Evolutionary conservation across 148 eudicot genomes (phyloP).

Genomic region (Talinum fruticosum): DNA sequence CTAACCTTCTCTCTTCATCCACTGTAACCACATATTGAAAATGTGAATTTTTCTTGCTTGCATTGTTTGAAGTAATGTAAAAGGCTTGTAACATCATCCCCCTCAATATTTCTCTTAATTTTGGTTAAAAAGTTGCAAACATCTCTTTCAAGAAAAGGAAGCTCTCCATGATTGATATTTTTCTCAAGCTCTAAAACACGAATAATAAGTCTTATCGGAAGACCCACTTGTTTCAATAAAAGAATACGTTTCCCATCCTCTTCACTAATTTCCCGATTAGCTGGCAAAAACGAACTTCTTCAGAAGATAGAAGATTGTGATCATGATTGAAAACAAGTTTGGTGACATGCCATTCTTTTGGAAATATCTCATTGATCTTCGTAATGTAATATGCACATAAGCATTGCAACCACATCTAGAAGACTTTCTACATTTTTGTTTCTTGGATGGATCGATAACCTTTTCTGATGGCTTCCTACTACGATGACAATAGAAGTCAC

Average conservation of each 20-base stretch:
- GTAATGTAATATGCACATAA: neutral
- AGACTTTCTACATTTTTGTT: neutral
- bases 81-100: neutral
- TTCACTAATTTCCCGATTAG: neutral
- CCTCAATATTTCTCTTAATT: neutral
- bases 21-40: no score
- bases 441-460: neutral
- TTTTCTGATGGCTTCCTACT: neutral
- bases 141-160: neutral
- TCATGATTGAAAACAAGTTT: neutral
- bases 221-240: neutral
- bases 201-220: neutral
- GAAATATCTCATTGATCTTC: neutral
- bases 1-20: no score
- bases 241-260: neutral
- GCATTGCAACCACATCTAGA: neutral
- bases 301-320: neutral
- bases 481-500: neutral
- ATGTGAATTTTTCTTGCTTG: no score
- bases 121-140: neutral
- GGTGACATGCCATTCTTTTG: neutral
- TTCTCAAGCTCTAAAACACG: neutral
- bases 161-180: neutral
- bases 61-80: neutral
- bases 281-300: neutral